Evolutionary conservation across 768 basidiomycete species (phyloP), one percentile per base, ranked within the genome.

Genomic region (Rhizopogon sp.): DNA sequence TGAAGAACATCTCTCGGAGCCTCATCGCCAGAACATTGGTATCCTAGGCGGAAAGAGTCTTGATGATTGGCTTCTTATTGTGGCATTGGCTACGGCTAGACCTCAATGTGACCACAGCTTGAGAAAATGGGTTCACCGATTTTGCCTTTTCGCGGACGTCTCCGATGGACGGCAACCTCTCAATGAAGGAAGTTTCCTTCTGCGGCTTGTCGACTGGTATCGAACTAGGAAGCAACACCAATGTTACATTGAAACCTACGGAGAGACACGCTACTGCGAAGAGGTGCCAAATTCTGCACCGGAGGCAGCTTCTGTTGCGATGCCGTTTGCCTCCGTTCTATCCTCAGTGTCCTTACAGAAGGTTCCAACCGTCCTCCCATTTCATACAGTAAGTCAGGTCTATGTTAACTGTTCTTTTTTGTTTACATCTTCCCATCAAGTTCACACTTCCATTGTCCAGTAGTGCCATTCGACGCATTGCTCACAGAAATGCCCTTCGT

Each of bases 401-500:
- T 28, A 50, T 25, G 9, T 14, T 29, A 49, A 8, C 42, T n/a
- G 42, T 49, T 11, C 17, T 50, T 35, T 40, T 44, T 20, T n/a
- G 43, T 37, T 39, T 35, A 39, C 22, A 22, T n/a, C 57, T 49
- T 41, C 35, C 58, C 1, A 20, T 35, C 2, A 14, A 78, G 77
- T 81, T 80, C 66, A 76, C 74, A 3, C 72, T 77, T 50, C 74
- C 79, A 8, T 58, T 81, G 40, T 64, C 67, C 2, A 56, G 74
- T 17, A 69, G 78, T 17, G 66, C 68, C 25, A 74, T 71, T 22
- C 76, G 79, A 17, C 60, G 79, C 13, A 76, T 80, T 39, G 73
- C 76, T 5, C 76, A 81, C 55, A 66, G 76, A 50, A 78, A 76
- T 54, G 79, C 76, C 31, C 65, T 81, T 13, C 69, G 77, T 46